A percentile compares a stretch with the other conserved stretches of the same genome.
Evolutionary conservation across 2,329 filamentous ascomycete species (phyloP).

Genomic region (Apiospora hydei): DNA sequence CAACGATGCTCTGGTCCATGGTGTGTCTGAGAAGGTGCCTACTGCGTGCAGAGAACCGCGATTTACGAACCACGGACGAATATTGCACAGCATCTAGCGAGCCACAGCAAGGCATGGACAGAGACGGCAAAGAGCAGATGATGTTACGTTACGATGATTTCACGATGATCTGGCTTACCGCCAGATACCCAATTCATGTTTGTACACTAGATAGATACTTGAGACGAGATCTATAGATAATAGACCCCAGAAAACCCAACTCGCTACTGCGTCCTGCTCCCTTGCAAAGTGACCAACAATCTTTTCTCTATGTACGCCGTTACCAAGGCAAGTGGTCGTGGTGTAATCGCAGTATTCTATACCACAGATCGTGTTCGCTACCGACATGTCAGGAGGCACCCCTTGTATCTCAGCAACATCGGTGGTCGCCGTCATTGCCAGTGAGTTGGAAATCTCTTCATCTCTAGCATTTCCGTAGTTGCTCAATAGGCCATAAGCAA

Average conservation of each 20-base stretch:
- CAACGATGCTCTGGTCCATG: not conserved
- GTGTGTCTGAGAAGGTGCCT: not conserved
- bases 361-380: not conserved
- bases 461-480: too few species aligned
- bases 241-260: not conserved
- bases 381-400: not conserved
- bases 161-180: not conserved
- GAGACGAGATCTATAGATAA: not conserved
- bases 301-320: not conserved
- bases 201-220: slow-evolving; percentile 12
- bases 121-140: not conserved
- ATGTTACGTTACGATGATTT: not conserved
- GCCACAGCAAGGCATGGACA: not conserved
- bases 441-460: too few species aligned
- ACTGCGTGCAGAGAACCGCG: not conserved
- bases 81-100: not conserved
- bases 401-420: too few species aligned
- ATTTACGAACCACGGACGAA: not conserved
- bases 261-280: not conserved
- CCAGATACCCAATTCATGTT: not conserved
- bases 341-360: not conserved
- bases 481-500: too few species aligned
- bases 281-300: not conserved
- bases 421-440: too few species aligned
- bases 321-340: not conserved